Conservation (phyloP, 2,329 filamentous ascomycete species). For the Phialophora macrospora region DNA sequence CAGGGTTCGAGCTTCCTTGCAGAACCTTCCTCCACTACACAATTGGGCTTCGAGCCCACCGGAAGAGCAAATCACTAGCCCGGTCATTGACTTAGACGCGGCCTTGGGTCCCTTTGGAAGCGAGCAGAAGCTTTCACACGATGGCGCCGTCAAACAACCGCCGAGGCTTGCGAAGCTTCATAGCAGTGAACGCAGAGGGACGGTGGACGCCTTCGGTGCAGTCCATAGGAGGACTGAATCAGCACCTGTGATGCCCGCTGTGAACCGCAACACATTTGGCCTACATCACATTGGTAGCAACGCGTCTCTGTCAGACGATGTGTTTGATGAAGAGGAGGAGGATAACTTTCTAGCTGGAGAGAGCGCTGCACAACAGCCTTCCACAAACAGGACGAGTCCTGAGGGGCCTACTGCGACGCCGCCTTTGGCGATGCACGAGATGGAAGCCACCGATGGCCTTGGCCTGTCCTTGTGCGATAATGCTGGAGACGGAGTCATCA, state of each 20-base stretch:
- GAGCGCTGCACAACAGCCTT: slow-evolving; percentile 15
- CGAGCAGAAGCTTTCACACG: slow-evolving; percentile 47
- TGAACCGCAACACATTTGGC: slow-evolving; percentile 51
- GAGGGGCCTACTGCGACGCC: neutral
- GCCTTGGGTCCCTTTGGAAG: slow-evolving; percentile 92
- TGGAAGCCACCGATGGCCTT: slow-evolving; percentile 34
- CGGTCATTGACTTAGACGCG: slow-evolving; percentile 92
- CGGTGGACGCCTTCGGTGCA: slow-evolving; percentile 37
- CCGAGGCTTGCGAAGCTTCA: slow-evolving; percentile 54
- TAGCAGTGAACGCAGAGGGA: slow-evolving; percentile 56
- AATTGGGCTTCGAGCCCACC: slow-evolving; percentile 21
- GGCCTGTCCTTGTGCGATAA: slow-evolving; percentile 31
- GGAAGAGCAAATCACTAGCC: slow-evolving; percentile 70
- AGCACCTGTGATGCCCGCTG: slow-evolving; percentile 55
- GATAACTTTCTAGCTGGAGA: slow-evolving; percentile 52
- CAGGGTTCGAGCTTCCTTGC: slow-evolving; percentile 22
- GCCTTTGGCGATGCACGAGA: slow-evolving; percentile 31
- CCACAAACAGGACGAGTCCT: slow-evolving; percentile 15
- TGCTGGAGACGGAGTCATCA: slow-evolving; percentile 35
- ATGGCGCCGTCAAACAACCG: slow-evolving; percentile 36
- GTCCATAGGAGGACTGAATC: slow-evolving; percentile 56
- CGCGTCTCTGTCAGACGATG: slow-evolving; percentile 50
- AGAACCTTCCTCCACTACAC: slow-evolving; percentile 12
- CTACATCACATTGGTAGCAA: slow-evolving; percentile 47
- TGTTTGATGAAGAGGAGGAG: slow-evolving; percentile 58